Percentiles rank a stretch among this genome's conserved stretches.
Evolutionary conservation across 495 filamentous ascomycete species (phyloP).

Genomic region (Daldinia caldariorum): DNA sequence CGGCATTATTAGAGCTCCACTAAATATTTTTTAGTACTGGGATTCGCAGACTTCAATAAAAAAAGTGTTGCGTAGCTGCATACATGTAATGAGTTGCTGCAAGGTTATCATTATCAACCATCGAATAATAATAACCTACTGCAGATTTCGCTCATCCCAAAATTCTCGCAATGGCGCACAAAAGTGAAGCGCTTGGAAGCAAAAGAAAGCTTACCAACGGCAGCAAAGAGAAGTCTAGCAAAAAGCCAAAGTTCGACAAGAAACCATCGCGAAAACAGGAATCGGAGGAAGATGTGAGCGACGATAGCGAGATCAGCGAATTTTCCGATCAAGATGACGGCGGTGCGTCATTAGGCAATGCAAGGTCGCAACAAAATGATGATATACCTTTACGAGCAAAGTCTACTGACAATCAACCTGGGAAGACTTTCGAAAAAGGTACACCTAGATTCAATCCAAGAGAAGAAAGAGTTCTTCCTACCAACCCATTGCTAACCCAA

Average conservation of each 20-base stretch:
- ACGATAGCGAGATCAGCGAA: slow-evolving; percentile 51
- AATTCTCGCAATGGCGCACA: slow-evolving; percentile 45
- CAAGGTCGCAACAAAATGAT: slow-evolving; percentile 27
- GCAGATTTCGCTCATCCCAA: not conserved
- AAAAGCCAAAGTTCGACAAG: slow-evolving; percentile 60
- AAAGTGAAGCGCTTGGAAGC: slow-evolving; percentile 34
- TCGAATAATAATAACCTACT: not conserved
- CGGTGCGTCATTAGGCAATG: slow-evolving; percentile 40
- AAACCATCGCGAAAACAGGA: slow-evolving; percentile 40
- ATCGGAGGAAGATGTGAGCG: slow-evolving; percentile 35
- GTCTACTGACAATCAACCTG: slow-evolving; percentile 36
- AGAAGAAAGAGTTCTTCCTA: not conserved
- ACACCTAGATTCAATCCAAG: slow-evolving; percentile 24
- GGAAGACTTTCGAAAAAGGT: slow-evolving; percentile 48
- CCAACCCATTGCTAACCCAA: slow-evolving; percentile 22
- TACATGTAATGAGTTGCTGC: not conserved
- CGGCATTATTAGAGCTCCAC: slow-evolving; percentile 48
- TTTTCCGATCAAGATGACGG: slow-evolving; percentile 52
- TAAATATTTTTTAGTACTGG: slow-evolving; percentile 39
- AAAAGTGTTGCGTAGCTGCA: not conserved
- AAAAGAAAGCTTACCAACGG: slow-evolving; percentile 56
- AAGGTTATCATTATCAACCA: slow-evolving; percentile 12
- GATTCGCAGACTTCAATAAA: slow-evolving; percentile 12
- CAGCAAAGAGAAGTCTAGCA: slow-evolving; percentile 52
- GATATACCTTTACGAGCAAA: slow-evolving; percentile 19